Evolutionary conservation across 2,329 filamentous ascomycete genomes (phyloP), one percentile per base, ranked within the genome.

Genomic region (Fusarium cyanostomum): DNA sequence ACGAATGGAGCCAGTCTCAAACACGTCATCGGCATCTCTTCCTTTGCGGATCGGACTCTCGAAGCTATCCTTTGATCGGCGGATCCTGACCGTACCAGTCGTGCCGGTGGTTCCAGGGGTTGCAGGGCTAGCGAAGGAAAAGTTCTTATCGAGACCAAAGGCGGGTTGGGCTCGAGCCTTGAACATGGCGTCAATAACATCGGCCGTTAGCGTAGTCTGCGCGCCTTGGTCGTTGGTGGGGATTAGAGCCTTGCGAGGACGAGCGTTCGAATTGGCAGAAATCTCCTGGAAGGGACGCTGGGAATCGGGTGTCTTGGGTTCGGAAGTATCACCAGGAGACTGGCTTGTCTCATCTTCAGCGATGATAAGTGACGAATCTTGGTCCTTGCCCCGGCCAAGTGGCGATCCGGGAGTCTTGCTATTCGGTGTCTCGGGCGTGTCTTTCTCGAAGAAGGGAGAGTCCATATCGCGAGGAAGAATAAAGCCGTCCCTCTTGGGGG

Each of bases 121-220:
- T 44, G 72, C 75, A 12, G 75, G 59, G 31, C 71, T 74, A 38
- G 65, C 68, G 34, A 76, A 49, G 4, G 80, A 81, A 13, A 74
- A 59, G n/a, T 72, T 75, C 71, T 77, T 77, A 41, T 73, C 72
- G 12, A 77, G 74, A 11, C 66, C 69, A n/a, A 64, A 59, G 8
- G 45, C 52, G 26, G 58, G 51, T 10, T 56, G 68, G 24, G 63
- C 43, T 35, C 67, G 64, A 16, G 83, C 81, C 65, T 84, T 84
- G 53, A 96, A 78, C 71, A 97, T 82, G 52, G 87, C 84, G 67
- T 97, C 93, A 63, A 97, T 92, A 53, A 90, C 88, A 45, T 90
- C 86, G 0, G 91, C 86, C n/a, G 92, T 96, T 27, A 97, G 81
- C 34, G 89, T 83, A 21, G 94, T 97, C 77, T 97, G 94, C 12